Evolutionary conservation across 1,139 yeast species (phyloP).

Genomic region (Keqinozyma sinolaborantium): DNA sequence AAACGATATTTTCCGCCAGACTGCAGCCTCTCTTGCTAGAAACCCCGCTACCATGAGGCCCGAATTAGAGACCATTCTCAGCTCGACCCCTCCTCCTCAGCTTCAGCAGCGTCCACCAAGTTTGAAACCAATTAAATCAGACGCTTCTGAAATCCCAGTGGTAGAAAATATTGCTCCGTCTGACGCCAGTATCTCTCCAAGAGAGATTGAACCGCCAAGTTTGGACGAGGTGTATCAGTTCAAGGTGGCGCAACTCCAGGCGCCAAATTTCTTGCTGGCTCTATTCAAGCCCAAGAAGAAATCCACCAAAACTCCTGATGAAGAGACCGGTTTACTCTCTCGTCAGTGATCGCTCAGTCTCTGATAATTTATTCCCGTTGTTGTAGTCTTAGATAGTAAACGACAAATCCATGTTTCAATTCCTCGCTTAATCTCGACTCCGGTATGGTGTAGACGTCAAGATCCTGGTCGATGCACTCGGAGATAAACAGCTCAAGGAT

Average conservation of each 20-base stretch:
- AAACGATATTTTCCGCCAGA: slow-evolving; percentile 21
- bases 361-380: neutral
- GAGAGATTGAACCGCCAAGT: slow-evolving; percentile 39
- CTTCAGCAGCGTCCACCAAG: neutral
- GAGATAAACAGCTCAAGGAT: slow-evolving; percentile 48
- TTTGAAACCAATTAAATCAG: slow-evolving; percentile 22
- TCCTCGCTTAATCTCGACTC: slow-evolving; percentile 22
- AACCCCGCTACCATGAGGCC: slow-evolving; percentile 31
- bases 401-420: slow-evolving; percentile 39
- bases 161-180: slow-evolving; percentile 17
- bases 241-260: slow-evolving; percentile 19
- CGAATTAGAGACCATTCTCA: slow-evolving; percentile 30
- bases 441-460: slow-evolving; percentile 24
- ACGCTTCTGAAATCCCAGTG: slow-evolving; percentile 18
- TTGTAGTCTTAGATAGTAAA: slow-evolving; percentile 28
- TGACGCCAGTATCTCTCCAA: slow-evolving; percentile 22
- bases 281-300: slow-evolving; percentile 3
- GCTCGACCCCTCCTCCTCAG: slow-evolving; percentile 23
- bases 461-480: slow-evolving; percentile 13
- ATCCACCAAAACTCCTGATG: slow-evolving; percentile 9
- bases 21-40: slow-evolving; percentile 40
- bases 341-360: neutral
- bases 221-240: slow-evolving; percentile 27
- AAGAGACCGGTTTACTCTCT: slow-evolving; percentile 13
- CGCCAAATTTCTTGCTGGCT: slow-evolving; percentile 9